phyloP scores from a whole-genome alignment of 1,284 basidiomycete genomes.

The Pseudozyma tsukubaensis region DNA sequence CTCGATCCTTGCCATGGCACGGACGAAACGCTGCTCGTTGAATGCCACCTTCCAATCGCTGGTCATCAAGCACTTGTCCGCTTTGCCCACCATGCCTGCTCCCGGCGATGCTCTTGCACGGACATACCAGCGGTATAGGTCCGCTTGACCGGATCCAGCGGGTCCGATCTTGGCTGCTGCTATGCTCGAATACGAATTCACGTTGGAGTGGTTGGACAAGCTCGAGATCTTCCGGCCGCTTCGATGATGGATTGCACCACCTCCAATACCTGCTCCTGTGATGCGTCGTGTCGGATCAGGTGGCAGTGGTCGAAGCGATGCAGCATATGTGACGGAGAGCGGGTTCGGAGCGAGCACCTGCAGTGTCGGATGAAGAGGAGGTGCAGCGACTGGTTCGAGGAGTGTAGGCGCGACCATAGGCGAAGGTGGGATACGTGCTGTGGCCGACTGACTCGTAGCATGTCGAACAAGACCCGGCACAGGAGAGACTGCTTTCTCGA shows the following conservation, averaged over 20 bases:
- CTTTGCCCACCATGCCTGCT: slow-evolving; percentile 65
- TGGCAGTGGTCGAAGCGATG: slow-evolving; percentile 64
- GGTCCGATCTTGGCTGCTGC: slow-evolving; percentile 49
- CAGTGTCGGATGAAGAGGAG: slow-evolving; percentile 60
- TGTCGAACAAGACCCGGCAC: slow-evolving; percentile 37
- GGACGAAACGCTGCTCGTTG: slow-evolving; percentile 70
- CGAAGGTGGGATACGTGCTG: slow-evolving; percentile 39
- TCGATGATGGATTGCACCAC: slow-evolving; percentile 64
- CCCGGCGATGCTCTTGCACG: slow-evolving; percentile 62
- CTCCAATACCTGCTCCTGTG: slow-evolving; percentile 62
- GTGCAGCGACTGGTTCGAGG: slow-evolving; percentile 23
- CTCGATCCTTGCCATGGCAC: slow-evolving; percentile 87
- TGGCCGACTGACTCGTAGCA: slow-evolving; percentile 23
- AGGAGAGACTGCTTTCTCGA: slow-evolving; percentile 37
- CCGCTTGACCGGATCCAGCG: slow-evolving; percentile 56
- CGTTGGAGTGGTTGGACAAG: slow-evolving; percentile 27
- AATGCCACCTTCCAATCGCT: slow-evolving; percentile 67
- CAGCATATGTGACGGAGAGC: slow-evolving; percentile 65
- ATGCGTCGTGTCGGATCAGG: slow-evolving; percentile 64
- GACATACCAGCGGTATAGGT: slow-evolving; percentile 65
- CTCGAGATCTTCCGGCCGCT: slow-evolving; percentile 46
- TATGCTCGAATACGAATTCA: slow-evolving; percentile 41
- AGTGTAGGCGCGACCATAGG: slow-evolving; percentile 28
- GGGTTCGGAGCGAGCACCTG: slow-evolving; percentile 64
- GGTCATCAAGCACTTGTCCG: slow-evolving; percentile 66